Evolutionary conservation across 768 basidiomycete genomes (phyloP), one percentile per base, ranked within the genome.

Genomic region (Amanita pseudoporphyria): DNA sequence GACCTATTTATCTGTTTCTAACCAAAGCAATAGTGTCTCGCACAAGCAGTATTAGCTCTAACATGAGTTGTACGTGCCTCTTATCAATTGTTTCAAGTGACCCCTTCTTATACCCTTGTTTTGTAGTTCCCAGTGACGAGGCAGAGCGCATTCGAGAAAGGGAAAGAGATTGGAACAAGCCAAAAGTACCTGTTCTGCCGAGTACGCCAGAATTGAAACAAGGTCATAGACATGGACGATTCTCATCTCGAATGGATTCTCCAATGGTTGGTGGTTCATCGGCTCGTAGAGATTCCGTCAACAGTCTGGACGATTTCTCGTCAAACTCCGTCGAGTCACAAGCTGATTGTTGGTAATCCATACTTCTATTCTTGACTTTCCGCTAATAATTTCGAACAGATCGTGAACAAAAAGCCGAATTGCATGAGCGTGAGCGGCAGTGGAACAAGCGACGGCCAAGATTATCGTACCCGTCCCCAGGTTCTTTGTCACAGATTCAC

Each of bases 261-360:
- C 49, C 35, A 60, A 62, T 31, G 48, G 52, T 36, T 56, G 49
- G 40, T 16, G 40, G 40, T 13, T 50, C 39, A 16, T 43, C 38
- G 28, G 19, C 33, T 14, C 57, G 59, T 45, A 57, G 55, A 55
- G 60, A 59, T 18, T 78, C 76, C 50, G 48, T 60, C 30, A 63
- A 58, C 16, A 71, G 70, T 47, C 66, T 69, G 19, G 73, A 74
- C 49, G 71, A 67, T 47, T 60, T 62, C 48, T 68, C 72, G 9
- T 74, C 74, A 1, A 76, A 70, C 39, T 77, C 78, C 0, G 47
- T 66, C 9, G 62, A 66, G 52, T 81, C 79, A 32, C 71, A 72
- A 51, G 64, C 71, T n/a, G 76, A 79, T 24, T 67, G 81, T 81
- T 55, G 62, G 78, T 63, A 40, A 19, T n/a, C n/a, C n/a, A n/a